Base-by-base conservation (phyloP, 768 basidiomycete species). In the Russula lepida region DNA sequence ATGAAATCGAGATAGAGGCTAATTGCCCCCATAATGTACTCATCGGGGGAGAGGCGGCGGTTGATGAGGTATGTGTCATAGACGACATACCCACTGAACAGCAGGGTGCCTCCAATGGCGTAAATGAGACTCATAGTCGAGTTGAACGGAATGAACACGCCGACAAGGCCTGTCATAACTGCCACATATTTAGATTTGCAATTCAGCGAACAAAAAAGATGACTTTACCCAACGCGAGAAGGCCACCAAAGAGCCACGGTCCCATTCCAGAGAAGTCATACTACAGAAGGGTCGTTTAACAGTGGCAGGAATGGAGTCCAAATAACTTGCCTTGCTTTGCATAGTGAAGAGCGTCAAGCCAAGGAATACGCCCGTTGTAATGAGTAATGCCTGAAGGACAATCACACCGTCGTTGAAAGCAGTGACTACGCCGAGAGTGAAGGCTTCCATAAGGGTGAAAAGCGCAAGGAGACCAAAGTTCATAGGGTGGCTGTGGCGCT, bases 191-290 rank as follows among this genome's bases (percentile, higher is more conserved):
- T 47, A 52, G 55, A 33, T 60, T 25, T 4, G 43, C 47, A 32
- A 50, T 28, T 41, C n/a, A 19, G 44, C 1, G 12, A 43, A 37
- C 48, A 15, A 58, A 27, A 23, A 21, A 59, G 27, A 1, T 8
- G 35, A 21, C 71, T 84, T 27, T 74, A 90, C 89, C 58, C 53
- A 95, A 74, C 7, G 92, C 93, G 63, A 93, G 76, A 57, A 97
- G 78, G 51, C 83, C 88, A 19, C 82, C 91, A 66, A 94, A 95
- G 30, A 98, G 79, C 83, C 88, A 95, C 1, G 95, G 90, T 0
- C 85, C 94, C 77, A 97, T 83, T 56, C 89, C 89, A 13, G 86
- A 88, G 74, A 99, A 98, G 76, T 98, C 95, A 74, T 92, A 97
- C 89, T 92, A 66, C 44, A 28, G 54, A 21, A 37, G n/a, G 56